phyloP scores from a whole-genome alignment of 2,329 filamentous ascomycete species.

The Venturia asperata region DNA sequence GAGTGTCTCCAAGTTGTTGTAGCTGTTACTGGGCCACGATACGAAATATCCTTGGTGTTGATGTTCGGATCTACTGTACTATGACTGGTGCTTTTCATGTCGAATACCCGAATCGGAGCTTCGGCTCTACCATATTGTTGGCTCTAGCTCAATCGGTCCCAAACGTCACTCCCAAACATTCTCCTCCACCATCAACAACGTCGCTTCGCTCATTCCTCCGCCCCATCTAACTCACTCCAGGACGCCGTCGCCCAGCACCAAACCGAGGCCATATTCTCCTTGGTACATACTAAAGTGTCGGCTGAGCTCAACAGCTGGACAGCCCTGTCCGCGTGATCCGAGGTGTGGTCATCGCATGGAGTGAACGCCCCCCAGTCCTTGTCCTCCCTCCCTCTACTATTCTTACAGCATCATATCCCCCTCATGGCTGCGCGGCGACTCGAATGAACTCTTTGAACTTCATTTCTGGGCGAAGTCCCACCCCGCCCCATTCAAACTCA shows the following conservation, averaged over 20 bases:
- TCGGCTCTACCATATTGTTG: background rate
- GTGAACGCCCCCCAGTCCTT: background rate
- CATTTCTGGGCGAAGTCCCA: conserved; percentile 66
- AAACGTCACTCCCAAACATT: conserved; percentile 3
- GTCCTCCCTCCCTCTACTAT: background rate
- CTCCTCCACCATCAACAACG: conserved; percentile 1
- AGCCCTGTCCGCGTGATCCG: background rate
- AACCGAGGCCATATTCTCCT: background rate
- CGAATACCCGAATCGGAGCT: background rate
- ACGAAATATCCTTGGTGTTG: too few relatives aligned
- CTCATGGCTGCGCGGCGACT: conserved; percentile 40
- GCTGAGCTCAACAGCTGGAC: conserved; percentile 3
- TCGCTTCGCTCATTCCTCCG: background rate
- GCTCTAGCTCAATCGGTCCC: too few relatives aligned
- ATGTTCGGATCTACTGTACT: too few relatives aligned
- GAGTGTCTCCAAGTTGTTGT: background rate
- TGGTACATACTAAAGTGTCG: background rate
- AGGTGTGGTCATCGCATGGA: conserved; percentile 12
- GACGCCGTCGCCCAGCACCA: background rate
- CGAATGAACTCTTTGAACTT: conserved; percentile 98
- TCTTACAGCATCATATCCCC: conserved; percentile 21
- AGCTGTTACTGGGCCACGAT: background rate
- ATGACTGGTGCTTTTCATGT: too few relatives aligned
- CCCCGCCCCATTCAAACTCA: conserved; percentile 44
- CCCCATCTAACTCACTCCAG: background rate